Base-by-base conservation (phyloP, 345 rosid species). In the Citrus medica region DNA sequence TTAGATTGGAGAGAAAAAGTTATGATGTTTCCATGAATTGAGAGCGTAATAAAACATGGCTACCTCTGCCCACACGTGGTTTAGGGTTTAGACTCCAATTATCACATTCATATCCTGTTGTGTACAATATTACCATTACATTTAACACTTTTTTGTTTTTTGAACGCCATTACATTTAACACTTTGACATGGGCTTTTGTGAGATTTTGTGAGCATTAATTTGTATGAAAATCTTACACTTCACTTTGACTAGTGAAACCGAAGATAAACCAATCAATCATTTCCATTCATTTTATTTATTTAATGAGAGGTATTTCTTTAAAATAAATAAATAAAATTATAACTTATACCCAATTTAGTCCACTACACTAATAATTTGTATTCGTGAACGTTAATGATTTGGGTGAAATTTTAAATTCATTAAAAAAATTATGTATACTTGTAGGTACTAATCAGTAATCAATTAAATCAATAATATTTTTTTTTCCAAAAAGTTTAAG, bases 31-130 rank as follows among this genome's bases (percentile, higher is more conserved):
- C 65, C 69, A 27, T 72, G 75, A 78, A 63, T 74, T 76, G 77
- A 51, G 56, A 77, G 51, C 21, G 42, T 17, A 9, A 37, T 19
- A 25, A 40, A 71, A 77, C 35, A 83, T 76, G 79, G 74, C 51
- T 53, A 37, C 70, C 69, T 30, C 56, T 35, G 76, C 68, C 81
- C 65, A 66, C 79, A 85, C 80, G 85, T 83, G 84, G 79, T 76
- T 75, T 71, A 67, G 76, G 59, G 79, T 79, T 75, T 71, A 67
- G 78, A 63, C 76, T 21, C 83, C 79, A 85, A 77, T 82, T 78
- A 80, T 80, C 82, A 69, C 81, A 53, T 53, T 53, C 58, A 53
- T 22, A 65, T 30, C 33, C 60, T 69, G 58, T 27, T 40, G 10
- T 28, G 35, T 28, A 46, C 51, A 9, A 12, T n/a, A 32, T 51